These are phyloP conservation scores for Nyssa sinensis DNA, from an alignment of 148 eudicot genomes.

Conservation along the genomic window DNA sequence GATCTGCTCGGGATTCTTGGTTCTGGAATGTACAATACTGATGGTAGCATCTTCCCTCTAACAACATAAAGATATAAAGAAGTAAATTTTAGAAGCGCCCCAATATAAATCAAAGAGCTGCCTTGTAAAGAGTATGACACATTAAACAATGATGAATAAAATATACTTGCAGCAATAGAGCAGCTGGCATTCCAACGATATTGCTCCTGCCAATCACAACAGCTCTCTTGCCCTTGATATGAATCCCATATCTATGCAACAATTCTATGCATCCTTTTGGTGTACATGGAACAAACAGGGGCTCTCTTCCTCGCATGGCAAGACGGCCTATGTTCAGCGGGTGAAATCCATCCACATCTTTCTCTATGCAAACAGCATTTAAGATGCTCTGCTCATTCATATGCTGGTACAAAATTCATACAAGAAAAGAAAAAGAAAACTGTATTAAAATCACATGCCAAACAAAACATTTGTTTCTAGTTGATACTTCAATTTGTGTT, in stretches of 20 bases:
- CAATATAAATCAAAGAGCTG: neutral
- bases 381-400: constrained; percentile 79
- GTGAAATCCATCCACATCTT: constrained; percentile 93
- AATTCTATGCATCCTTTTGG: constrained; percentile 98
- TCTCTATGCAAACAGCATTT: constrained; percentile 80
- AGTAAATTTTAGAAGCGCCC: neutral
- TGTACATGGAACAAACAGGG: constrained; percentile 90
- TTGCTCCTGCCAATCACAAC: constrained; percentile 97
- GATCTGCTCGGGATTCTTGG: constrained; percentile 77
- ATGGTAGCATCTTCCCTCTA: constrained; percentile 98
- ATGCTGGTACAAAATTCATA: constrained; percentile 49
- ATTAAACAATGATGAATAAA: too few species aligned
- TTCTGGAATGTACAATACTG: constrained; percentile 84
- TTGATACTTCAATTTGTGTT: too few species aligned
- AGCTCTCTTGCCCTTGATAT: constrained; percentile 78
- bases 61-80: constrained; percentile 11
- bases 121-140: neutral
- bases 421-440: neutral
- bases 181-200: constrained; percentile 95
- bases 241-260: constrained; percentile 70
- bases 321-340: constrained; percentile 85
- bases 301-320: constrained; percentile 89
- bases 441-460: neutral
- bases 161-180: constrained; percentile 72
- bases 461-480: neutral